Conservation (phyloP, 805 yeast species). For the Millerago galiae region DNA sequence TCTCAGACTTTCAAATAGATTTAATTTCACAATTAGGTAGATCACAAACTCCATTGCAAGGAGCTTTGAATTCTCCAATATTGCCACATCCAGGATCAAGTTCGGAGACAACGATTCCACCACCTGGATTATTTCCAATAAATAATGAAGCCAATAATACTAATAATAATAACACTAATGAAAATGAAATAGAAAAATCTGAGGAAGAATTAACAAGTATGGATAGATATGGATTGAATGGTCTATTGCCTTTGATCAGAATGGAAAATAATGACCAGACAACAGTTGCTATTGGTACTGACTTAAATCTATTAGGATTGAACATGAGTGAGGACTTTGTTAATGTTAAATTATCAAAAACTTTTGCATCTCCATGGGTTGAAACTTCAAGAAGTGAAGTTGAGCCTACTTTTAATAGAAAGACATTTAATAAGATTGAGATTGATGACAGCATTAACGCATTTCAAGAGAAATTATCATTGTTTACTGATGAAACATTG, state of each 20-base stretch:
- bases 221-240: conserved; percentile 63
- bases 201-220: conserved; percentile 33
- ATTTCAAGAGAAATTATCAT: conserved; percentile 40
- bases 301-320: conserved; percentile 59
- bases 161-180: background rate
- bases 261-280: conserved; percentile 60
- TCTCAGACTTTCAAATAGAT: conserved; percentile 7
- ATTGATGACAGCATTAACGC: conserved; percentile 7
- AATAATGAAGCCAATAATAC: conserved; percentile 2
- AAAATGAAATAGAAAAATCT: conserved; percentile 4
- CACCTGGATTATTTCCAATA: conserved; percentile 7
- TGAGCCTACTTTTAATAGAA: conserved; percentile 72
- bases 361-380: conserved; percentile 90
- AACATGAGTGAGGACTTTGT: conserved; percentile 39
- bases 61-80: conserved; percentile 10
- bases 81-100: conserved; percentile 1
- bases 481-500: conserved; percentile 84
- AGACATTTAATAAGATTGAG: conserved; percentile 28
- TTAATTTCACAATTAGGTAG: conserved; percentile 8
- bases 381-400: conserved; percentile 88
- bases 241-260: conserved; percentile 51
- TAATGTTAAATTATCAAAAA: conserved; percentile 42
- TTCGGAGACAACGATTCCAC: conserved; percentile 1
- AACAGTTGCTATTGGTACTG: conserved; percentile 69
- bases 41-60: conserved; percentile 13